Percentiles rank a stretch among this genome's conserved stretches.
Conservation (phyloP, 306 rosid genomes). For the Malus sieversii region DNA sequence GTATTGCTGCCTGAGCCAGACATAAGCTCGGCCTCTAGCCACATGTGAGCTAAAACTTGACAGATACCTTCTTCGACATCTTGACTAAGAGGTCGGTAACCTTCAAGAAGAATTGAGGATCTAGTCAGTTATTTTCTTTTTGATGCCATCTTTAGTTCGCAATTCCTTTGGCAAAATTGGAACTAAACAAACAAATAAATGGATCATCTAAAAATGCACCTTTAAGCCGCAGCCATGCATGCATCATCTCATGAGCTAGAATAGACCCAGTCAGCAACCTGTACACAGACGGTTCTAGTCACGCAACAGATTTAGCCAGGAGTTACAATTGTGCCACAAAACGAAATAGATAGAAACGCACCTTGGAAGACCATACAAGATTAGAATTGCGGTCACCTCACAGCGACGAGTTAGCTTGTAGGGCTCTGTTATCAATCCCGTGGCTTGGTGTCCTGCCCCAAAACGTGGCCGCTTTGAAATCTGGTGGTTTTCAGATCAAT, state of each 20-base stretch:
- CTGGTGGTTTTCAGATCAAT: conserved; percentile 19
- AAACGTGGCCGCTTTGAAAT: conserved; percentile 40
- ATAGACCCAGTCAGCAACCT: conserved; percentile 95
- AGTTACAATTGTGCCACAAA: neutral
- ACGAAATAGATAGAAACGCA: conserved; percentile 12
- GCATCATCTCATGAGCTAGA: conserved; percentile 99
- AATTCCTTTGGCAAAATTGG: neutral
- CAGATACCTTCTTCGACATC: conserved; percentile 99
- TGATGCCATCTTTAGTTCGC: neutral
- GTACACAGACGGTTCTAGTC: conserved; percentile 9
- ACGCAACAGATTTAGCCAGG: neutral
- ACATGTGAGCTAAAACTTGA: conserved; percentile 95
- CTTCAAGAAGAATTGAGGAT: conserved; percentile 25
- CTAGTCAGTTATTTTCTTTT: neutral
- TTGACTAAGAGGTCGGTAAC: conserved; percentile 82
- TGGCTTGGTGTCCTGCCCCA: conserved; percentile 38
- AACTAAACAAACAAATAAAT: neutral
- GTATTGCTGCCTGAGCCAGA: conserved; percentile 46
- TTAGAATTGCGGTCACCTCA: conserved; percentile 94
- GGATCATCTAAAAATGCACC: conserved; percentile 33
- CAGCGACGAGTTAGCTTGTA: conserved; percentile 64
- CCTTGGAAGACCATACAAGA: conserved; percentile 96
- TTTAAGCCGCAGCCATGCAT: conserved; percentile 94
- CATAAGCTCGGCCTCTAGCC: conserved; percentile 71
- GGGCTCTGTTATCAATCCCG: conserved; percentile 42